Base-by-base conservation (phyloP, 495 filamentous ascomycete genomes). In the Oidiodendron maius region DNA sequence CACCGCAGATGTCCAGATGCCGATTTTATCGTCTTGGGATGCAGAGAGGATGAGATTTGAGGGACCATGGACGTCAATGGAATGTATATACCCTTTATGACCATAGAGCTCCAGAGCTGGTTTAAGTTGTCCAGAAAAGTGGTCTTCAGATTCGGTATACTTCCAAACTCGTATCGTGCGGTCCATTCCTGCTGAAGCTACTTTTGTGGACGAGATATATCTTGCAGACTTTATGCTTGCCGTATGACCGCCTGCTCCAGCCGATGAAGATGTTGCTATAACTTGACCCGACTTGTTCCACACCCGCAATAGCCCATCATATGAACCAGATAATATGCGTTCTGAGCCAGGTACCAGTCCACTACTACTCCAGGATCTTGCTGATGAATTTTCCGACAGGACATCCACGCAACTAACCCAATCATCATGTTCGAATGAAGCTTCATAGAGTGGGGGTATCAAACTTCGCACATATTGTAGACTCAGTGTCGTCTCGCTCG, bases 391-490 rank as follows among this genome's bases (percentile, higher is more conserved):
- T 16, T 56, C 63, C 0, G 86, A 90, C 16, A 91, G 75, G 3
- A 95, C 80, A 58, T 96, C 88, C n/a, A 96, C 84, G n/a, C 80
- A 74, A 62, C 84, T 86, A 25, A 98, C 86, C 93, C 93, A 98
- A 59, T 96, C 91, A 58, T 96, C 90, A 61, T 97, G 90, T 68
- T 95, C 80, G 65, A 94, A 96, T 46, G 84, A 87, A 4, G 90
- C 80, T 35, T 91, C 80, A 62, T 89, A 86, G 11, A 84, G 69
- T 17, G 93, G 94, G 0, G 93, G 93, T 61, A 95, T 82, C 44
- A 94, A 69, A 44, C 89, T 90, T 50, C 89, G 83, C 6, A 95
- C 88, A 70, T 96, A 98, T 71, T 96, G 90, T 37, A 98, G 77
- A 25, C 83, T 84, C 23, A 98, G 67, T 3, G 82, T 88, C 8